Base-by-base conservation (phyloP, 2,329 filamentous ascomycete species). In the Dactylellina leptospora region DNA sequence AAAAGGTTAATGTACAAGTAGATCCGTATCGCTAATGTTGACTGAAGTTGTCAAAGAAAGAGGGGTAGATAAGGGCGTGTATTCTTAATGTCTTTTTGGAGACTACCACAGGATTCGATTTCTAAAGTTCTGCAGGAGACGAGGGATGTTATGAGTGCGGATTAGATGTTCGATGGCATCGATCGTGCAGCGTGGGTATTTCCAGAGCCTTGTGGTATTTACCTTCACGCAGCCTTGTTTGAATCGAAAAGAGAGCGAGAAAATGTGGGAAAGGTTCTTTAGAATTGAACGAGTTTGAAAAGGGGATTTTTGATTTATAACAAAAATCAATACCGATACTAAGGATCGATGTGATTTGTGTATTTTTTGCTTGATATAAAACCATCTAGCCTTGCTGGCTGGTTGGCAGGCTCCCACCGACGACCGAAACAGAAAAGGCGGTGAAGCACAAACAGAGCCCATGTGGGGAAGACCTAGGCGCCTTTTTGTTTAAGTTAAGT, bases 21-120 rank as follows among this genome's bases (percentile, higher is more conserved):
- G n/a, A n/a, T n/a, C n/a, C n/a, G n/a, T n/a, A n/a, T n/a, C n/a
- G n/a, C n/a, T n/a, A n/a, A n/a, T n/a, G n/a, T n/a, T n/a, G n/a
- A n/a, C n/a, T n/a, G n/a, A n/a, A n/a, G n/a, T n/a, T n/a, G 33
- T 45, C 20, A 23, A 23, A 33, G 18, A 20, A 50, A 27, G 60
- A 36, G 48, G 50, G 42, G 53, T 50, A 58, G 61, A 47, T 48
- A 22, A 18, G 45, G 38, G 11, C 10, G 30, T 2, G 45, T n/a
- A 16, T 16, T n/a, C 3, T 44, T 51, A 20, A 13, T 45, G 30
- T 55, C 28, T 13, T 40, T 27, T 18, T 42, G 5, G 61, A 47
- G 42, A 47, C 42, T 58, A 48, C 61, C 44, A 66, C 55, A 66
- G 61, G 61, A 66, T 66, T 51, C 53, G 44, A 1, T n/a, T 18